A percentile compares a stretch with the other conserved stretches of the same genome.
phyloP scores from a whole-genome alignment of 257 asterid genomes.

The Penstemon eatonii region DNA sequence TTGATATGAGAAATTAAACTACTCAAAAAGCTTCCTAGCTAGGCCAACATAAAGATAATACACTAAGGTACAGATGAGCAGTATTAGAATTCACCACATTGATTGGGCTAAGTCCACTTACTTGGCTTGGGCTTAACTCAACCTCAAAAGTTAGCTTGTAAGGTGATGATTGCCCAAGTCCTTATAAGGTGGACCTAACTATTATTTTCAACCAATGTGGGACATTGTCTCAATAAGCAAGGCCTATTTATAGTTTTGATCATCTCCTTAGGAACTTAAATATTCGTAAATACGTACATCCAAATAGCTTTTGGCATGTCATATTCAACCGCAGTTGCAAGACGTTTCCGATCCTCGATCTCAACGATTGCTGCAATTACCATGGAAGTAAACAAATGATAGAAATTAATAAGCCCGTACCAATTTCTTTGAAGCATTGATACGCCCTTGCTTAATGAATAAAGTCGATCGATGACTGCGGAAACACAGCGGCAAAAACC shows the following conservation, averaged over 20 bases:
- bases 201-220: too few species aligned
- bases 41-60: slow-evolving; percentile 18
- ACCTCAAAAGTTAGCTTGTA: too few species aligned
- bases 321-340: slow-evolving; percentile 2
- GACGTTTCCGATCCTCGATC: neutral
- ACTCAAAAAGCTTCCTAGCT: too few species aligned
- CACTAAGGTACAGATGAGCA: slow-evolving; percentile 19
- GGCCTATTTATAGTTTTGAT: slow-evolving; percentile 4
- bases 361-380: slow-evolving; percentile 18
- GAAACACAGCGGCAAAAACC: slow-evolving; percentile 8
- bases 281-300: slow-evolving; percentile 3
- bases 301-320: slow-evolving; percentile 14
- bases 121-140: too few species aligned
- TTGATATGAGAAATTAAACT: too few species aligned
- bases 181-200: too few species aligned
- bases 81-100: too few species aligned
- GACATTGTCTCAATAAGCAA: neutral
- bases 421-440: slow-evolving; percentile 26
- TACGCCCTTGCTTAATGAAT: slow-evolving; percentile 28
- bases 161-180: too few species aligned
- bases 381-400: slow-evolving; percentile 12
- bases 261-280: slow-evolving; percentile 20
- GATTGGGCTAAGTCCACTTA: too few species aligned
- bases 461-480: slow-evolving; percentile 9
- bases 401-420: slow-evolving; percentile 1